Percentiles rank a stretch among this genome's conserved stretches.
Evolutionary conservation across 1,139 yeast species (phyloP).

Genomic region (Magnusiomyces fungicola): DNA sequence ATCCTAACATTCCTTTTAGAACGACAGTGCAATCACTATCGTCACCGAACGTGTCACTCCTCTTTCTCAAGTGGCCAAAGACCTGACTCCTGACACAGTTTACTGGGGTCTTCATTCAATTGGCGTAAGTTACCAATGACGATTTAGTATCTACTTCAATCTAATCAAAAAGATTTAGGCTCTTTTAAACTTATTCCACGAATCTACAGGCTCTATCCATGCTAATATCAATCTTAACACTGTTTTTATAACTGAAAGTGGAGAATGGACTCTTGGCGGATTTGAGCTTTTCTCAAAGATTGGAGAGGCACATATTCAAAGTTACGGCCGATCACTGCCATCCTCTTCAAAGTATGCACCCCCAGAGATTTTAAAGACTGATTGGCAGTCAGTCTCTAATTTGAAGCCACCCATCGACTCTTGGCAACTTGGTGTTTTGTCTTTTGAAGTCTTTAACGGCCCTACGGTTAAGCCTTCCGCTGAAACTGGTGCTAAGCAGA

Average conservation of each 20-base stretch:
- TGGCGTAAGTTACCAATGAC: conserved; percentile 10
- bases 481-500: conserved; percentile 17
- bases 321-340: conserved; percentile 31
- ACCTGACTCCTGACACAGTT: conserved; percentile 32
- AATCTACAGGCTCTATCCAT: conserved; percentile 40
- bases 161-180: conserved; percentile 41
- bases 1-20: conserved; percentile 27
- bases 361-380: conserved; percentile 39
- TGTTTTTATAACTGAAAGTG: conserved; percentile 56
- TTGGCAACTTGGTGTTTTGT: conserved; percentile 52
- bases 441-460: conserved; percentile 42
- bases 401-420: conserved; percentile 43
- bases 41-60: conserved; percentile 77
- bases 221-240: conserved; percentile 55
- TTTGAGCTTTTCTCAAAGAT: conserved; percentile 52
- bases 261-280: conserved; percentile 85
- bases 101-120: conserved; percentile 49
- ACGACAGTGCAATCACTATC: conserved; percentile 53
- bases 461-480: conserved; percentile 17
- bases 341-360: conserved; percentile 35
- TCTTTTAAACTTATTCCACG: not conserved
- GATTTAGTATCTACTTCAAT: conserved; percentile 38
- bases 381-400: conserved; percentile 35
- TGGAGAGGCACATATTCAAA: not conserved
- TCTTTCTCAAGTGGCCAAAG: conserved; percentile 30